Percentiles rank a stretch among this genome's conserved stretches.
Conservation (phyloP, 1,284 basidiomycete genomes). For the Blastosporella zonata region DNA sequence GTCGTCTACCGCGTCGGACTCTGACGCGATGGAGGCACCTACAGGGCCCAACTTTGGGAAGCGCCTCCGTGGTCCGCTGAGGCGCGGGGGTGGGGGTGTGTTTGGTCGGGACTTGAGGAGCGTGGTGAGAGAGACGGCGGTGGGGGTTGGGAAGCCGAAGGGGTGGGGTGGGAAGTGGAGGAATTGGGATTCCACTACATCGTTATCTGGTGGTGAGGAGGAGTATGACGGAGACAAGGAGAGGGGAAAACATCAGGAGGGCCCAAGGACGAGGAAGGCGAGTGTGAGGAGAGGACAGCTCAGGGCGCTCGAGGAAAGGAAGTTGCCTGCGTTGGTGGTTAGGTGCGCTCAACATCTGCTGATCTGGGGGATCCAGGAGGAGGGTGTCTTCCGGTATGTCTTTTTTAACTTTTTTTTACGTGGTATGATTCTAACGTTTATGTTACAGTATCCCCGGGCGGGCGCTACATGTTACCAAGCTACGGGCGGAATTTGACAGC, state of each 20-base stretch:
- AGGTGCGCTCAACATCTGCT: slow-evolving; percentile 79
- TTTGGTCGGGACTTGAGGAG: slow-evolving; percentile 59
- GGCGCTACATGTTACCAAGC: slow-evolving; percentile 68
- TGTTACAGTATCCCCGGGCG: slow-evolving; percentile 66
- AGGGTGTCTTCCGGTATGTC: slow-evolving; percentile 76
- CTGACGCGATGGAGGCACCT: slow-evolving; percentile 47
- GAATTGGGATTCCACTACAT: slow-evolving; percentile 18
- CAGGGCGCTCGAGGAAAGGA: slow-evolving; percentile 49
- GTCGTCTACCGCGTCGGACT: slow-evolving; percentile 50
- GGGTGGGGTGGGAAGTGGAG: slow-evolving; percentile 23
- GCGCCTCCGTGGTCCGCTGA: slow-evolving; percentile 51
- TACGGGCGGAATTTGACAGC: slow-evolving; percentile 81
- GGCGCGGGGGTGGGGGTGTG: slow-evolving; percentile 43
- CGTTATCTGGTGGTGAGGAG: slow-evolving; percentile 11
- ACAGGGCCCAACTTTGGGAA: slow-evolving; percentile 53
- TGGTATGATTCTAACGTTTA: slow-evolving; percentile 13
- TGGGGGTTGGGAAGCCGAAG: slow-evolving; percentile 24
- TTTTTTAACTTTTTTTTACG: slow-evolving; percentile 3
- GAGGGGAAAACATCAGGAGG: slow-evolving; percentile 12
- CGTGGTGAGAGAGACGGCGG: slow-evolving; percentile 59
- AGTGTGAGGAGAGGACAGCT: slow-evolving; percentile 26
- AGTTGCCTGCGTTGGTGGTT: slow-evolving; percentile 70
- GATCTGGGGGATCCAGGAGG: slow-evolving; percentile 78
- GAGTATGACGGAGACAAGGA: slow-evolving; percentile 16
- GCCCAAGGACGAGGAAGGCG: slow-evolving; percentile 20